phyloP scores from a whole-genome alignment of 2,329 filamentous ascomycete genomes.

The Penicillium palitans region DNA sequence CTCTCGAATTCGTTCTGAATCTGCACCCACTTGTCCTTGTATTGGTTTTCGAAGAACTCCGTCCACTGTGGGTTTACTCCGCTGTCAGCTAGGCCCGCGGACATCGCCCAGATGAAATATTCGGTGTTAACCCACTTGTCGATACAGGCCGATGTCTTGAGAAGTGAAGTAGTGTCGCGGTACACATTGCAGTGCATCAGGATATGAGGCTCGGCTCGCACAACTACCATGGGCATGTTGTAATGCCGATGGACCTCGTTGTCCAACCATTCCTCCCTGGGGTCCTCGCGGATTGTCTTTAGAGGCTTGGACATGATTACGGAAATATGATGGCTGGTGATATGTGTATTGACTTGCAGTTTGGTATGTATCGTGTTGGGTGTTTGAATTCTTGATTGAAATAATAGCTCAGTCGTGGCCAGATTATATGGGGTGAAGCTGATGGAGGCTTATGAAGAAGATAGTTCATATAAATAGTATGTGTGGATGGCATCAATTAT shows the following conservation, averaged over 20 bases:
- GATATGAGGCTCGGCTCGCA: neutral
- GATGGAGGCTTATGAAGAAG: neutral
- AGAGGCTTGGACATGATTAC: neutral
- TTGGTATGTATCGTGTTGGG: neutral
- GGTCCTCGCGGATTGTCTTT: neutral
- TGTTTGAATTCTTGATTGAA: neutral
- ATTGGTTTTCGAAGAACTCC: neutral
- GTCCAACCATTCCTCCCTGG: neutral
- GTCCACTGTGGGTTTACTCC: neutral
- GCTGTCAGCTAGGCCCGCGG: slow-evolving; percentile 3
- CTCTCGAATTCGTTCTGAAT: neutral
- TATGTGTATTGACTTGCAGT: neutral
- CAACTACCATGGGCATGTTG: neutral
- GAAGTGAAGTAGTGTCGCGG: neutral
- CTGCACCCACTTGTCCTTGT: neutral
- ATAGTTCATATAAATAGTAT: neutral
- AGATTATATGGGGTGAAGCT: neutral
- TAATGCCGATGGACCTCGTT: slow-evolving; percentile 2
- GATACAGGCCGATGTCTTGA: neutral
- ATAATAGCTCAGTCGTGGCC: neutral
- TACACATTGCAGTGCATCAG: neutral
- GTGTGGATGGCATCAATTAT: neutral
- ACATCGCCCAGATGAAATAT: slow-evolving; percentile 10
- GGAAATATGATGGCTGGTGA: neutral
- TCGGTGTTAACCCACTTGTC: slow-evolving; percentile 7